These are phyloP conservation scores for Echinosophora koreensis DNA, from an alignment of 306 rosid species.

Conservation along the genomic window DNA sequence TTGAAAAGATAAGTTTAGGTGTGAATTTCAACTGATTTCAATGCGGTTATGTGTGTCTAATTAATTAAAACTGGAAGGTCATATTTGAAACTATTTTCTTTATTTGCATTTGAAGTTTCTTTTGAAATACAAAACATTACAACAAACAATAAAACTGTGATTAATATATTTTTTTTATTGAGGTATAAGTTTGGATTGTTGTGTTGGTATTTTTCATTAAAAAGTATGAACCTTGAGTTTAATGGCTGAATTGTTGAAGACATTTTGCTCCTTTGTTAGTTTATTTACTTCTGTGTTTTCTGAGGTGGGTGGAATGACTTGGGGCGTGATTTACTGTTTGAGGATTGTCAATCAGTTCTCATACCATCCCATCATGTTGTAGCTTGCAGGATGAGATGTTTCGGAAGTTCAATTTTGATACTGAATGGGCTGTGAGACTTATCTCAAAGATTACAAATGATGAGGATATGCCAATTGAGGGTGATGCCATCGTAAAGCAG, in stretches of 20 bases:
- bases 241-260: conserved; percentile 19
- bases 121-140: conserved; percentile 29
- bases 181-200: conserved; percentile 33
- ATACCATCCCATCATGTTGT: conserved; percentile 46
- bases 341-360: conserved; percentile 38
- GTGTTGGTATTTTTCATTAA: conserved; percentile 1
- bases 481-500: conserved; percentile 86
- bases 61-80: conserved; percentile 13
- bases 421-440: conserved; percentile 95
- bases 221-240: conserved; percentile 24
- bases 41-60: not conserved
- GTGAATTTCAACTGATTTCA: not conserved
- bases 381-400: conserved; percentile 99
- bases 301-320: conserved; percentile 4
- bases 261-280: not conserved
- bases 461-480: conserved; percentile 95
- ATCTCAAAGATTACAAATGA: conserved; percentile 91
- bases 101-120: conserved; percentile 22
- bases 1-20: conserved; percentile 9
- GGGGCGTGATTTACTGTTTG: conserved; percentile 21
- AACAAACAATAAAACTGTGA: not conserved
- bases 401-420: conserved; percentile 94
- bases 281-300: conserved; percentile 16
- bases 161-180: conserved; percentile 25
- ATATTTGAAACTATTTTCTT: not conserved